Evolutionary conservation across 2,329 filamentous ascomycete genomes (phyloP).

Genomic region (Fusarium graminum): DNA sequence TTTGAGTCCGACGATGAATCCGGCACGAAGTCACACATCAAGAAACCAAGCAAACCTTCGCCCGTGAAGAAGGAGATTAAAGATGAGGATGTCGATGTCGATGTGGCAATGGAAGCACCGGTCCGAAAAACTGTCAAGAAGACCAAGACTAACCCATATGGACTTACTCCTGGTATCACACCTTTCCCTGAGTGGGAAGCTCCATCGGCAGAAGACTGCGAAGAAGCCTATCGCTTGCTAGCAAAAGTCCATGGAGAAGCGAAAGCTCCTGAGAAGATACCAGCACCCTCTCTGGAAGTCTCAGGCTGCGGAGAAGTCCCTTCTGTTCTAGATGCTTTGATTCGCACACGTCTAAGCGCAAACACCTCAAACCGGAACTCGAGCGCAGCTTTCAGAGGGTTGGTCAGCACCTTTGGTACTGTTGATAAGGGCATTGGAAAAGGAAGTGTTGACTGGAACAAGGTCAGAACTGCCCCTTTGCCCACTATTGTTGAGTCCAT

Average conservation of each 20-base stretch:
- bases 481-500: constrained; percentile 70
- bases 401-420: constrained; percentile 45
- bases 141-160: constrained; percentile 47
- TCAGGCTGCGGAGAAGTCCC: constrained; percentile 49
- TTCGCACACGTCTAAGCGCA: constrained; percentile 47
- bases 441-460: constrained; percentile 49
- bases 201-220: constrained; percentile 42
- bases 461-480: constrained; percentile 43
- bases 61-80: constrained; percentile 34
- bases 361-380: constrained; percentile 48
- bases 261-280: constrained; percentile 47
- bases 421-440: constrained; percentile 46
- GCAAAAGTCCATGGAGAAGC: constrained; percentile 45
- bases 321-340: constrained; percentile 46
- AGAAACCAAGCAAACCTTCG: constrained; percentile 12
- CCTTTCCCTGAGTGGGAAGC: constrained; percentile 47
- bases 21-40: neutral
- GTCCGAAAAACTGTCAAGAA: constrained; percentile 42
- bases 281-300: constrained; percentile 47
- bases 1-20: constrained; percentile 43
- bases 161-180: constrained; percentile 47
- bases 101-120: constrained; percentile 15
- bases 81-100: constrained; percentile 14
- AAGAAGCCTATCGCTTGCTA: constrained; percentile 43
- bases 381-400: constrained; percentile 46